Evolutionary conservation across 108 stramenopile species (phyloP), one percentile per base, ranked within the genome.

Genomic region (Aurantiochytrium sp.): DNA sequence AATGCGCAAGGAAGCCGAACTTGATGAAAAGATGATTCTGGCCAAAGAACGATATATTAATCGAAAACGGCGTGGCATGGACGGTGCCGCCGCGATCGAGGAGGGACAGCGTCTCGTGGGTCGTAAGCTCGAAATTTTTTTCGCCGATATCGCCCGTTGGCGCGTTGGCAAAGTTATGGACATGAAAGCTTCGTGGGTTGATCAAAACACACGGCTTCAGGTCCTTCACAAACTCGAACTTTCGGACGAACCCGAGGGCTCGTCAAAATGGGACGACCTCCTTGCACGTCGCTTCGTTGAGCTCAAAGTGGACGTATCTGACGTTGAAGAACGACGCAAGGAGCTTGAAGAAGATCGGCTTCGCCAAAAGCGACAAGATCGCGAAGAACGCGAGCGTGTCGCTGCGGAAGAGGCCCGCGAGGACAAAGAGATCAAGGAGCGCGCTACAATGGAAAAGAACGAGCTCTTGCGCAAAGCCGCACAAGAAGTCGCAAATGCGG

Each of bases 1-100:
- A 8, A 69, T 69, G 64, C 25, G 42, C 35, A 69, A 69, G 42
- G 64, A 69, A 42, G 64, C 64, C 25, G 64, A 69, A 23, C 64
- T 83, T 6, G 76, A 83, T 12, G 76, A 83, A 28, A 83, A 83
- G 76, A 83, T 83, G 76, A 47, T 47, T 12, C n/a, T 53, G 76
- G 76, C 76, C 44, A 83, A 83, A 23, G 76, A 83, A 23, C 76
- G 76, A 43, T 83, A 83, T 23, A 47, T 83, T 2, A 47, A 83
- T 12, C 76, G 76, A 12, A 83, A 83, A 1, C 45, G 76, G 0
- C 45, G 76, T 6, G 76, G 76, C 49, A 53, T 83, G 76, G 76
- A 83, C 28, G 76, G 51, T 18, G 49, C 45, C 51, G 12, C 45
- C 10, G 76, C 76, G 6, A 53, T 83, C 5, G 76, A 83, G 4